Base-by-base conservation (phyloP, 2,329 filamentous ascomycete genomes). In the Gyromitra esculenta region DNA sequence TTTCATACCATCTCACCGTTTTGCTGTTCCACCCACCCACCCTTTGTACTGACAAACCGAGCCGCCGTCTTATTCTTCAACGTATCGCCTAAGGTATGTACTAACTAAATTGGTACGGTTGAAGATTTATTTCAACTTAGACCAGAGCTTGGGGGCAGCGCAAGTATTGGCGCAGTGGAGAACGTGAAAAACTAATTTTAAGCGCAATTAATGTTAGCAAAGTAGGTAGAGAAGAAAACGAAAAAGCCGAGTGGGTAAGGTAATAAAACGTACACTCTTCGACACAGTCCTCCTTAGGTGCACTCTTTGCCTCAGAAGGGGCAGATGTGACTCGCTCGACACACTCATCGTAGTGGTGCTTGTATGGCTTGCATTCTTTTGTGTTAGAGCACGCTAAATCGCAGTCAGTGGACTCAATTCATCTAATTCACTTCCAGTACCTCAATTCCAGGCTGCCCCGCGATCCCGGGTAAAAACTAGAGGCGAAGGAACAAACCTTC, bases 271-370 rank as follows among this genome's bases (percentile, higher is more conserved):
- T 91, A 98, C 96, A 99, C 88, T 99, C 96, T 88, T 99, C 96
- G 81, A 98, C 93, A 83, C 96, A 99, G 87, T 98, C 94, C 89
- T 99, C 96, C 82, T 92, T 90, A 82, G 91, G 87, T 72, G 87
- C 91, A 85, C 91, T 90, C 85, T 88, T 87, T 81, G 91, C 90
- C 80, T 91, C 89, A 82, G 93, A 89, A 81, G 87, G 82, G 80
- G 85, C 84, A 76, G 83, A 83, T 77, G 90, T 93, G 81, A 99
- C 96, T 82, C 96, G 94, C 89, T 97, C 94, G 82, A 95, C 94
- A 85, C 96, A 99, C 87, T 97, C 93, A 81, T 98, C 95, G 85
- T 92, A 98, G 89, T 99, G 96, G 88, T 98, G 95, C 90, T 98
- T 99, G 83, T 89, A 89, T 76, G 91, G 91, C 78, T 91, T 88